phyloP scores from a whole-genome alignment of 2,329 filamentous ascomycete species.

The Teratosphaeria destructans region DNA sequence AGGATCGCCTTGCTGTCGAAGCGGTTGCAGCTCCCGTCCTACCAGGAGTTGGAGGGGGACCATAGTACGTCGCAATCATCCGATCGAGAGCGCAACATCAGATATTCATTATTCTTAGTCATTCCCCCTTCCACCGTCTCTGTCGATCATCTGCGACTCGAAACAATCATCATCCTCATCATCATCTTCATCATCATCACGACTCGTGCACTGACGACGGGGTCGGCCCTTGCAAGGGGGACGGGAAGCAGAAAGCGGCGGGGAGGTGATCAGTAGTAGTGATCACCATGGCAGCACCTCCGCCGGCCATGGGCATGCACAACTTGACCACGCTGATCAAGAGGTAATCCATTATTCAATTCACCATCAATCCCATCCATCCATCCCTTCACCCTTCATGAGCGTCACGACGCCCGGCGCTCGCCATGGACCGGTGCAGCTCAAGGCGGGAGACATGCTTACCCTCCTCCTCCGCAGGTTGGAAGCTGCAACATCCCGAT shows the following conservation, averaged over 20 bases:
- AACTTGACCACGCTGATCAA: conserved; percentile 97
- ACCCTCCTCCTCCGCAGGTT: conserved; percentile 54
- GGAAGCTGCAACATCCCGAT: conserved; percentile 88
- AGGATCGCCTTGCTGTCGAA: no score
- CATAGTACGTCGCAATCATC: neutral
- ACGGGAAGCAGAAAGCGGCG: neutral
- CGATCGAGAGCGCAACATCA: neutral
- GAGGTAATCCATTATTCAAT: conserved; percentile 47
- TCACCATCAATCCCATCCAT: neutral
- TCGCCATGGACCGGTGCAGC: neutral
- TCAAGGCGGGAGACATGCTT: conserved; percentile 31
- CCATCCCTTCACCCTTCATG: neutral
- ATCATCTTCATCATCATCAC: no score
- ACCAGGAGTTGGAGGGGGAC: neutral
- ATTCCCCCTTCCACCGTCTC: neutral
- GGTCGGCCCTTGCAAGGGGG: neutral
- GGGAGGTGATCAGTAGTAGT: neutral
- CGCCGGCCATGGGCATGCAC: conserved; percentile 58
- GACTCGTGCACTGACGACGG: neutral
- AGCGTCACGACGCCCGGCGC: neutral
- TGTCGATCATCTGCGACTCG: no score
- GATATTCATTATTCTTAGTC: neutral
- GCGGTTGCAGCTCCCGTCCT: neutral
- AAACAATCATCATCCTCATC: no score
- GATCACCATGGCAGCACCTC: neutral